Base-by-base conservation (phyloP, 2,329 filamentous ascomycete species). In the Stenocarpella maydis region DNA sequence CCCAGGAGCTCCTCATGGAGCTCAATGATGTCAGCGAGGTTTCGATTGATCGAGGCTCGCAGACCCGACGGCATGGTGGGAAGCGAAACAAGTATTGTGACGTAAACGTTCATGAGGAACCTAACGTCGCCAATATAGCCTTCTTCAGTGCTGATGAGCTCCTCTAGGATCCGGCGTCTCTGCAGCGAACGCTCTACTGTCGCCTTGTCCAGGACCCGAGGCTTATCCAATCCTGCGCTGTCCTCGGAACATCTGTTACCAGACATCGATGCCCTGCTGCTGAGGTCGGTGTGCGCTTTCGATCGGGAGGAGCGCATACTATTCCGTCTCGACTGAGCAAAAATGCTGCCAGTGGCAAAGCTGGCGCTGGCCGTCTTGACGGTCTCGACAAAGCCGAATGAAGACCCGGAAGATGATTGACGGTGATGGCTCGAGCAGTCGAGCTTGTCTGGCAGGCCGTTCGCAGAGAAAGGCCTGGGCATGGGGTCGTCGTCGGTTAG, bases 121-220 rank as follows among this genome's bases (percentile, higher is more conserved):
- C 93, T 93, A 69, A 98, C 80, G 75, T 97, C 95, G 19, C 91
- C 89, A 74, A 98, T 90, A 77, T 98, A 98, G 75, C 91, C 89
- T 77, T 96, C 92, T 79, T 98, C 96, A 0, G 95, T 97, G 68
- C 82, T 87, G 71, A 98, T 89, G 63, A 98, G 83, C 80, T 98
- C 96, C 76, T 96, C 92, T 43, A 98, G 81, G 47, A 97, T 90
- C 71, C 91, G 90, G 17, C 93, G 89, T 71, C 96, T 88, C 75
- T 94, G 92, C 24, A 92, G 80, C 1, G 93, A 88, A 65, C 95
- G 88, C 73, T 90, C 87, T 50, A 87, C 87, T n/a, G 92, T 90
- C 37, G 86, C 89, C 69, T 91, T 87, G 73, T 97, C 94, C 14
- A 90, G 72, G 12, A 80, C 75, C 6, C 77, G 73, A n/a, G 78